phyloP scores from a whole-genome alignment of 305 asterid genomes.

The Fraxinus ornus region DNA sequence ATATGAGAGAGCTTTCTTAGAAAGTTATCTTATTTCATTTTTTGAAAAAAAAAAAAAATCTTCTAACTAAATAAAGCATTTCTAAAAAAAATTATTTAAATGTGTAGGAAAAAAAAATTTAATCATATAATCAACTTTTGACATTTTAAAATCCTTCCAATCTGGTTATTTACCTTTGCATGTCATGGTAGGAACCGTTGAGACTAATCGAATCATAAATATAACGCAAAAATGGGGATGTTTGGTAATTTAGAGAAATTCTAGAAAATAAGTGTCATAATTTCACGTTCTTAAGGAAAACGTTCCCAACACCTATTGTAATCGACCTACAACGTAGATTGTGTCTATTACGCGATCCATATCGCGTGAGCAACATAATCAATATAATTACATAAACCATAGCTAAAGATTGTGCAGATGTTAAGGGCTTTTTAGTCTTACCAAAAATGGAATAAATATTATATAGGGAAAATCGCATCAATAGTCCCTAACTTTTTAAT shows the following conservation, averaged over 20 bases:
- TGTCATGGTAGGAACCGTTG: not conserved
- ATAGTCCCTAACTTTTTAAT: too few relatives aligned
- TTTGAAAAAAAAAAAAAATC: too few relatives aligned
- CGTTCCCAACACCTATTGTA: not conserved
- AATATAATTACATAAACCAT: not conserved
- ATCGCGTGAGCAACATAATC: not conserved
- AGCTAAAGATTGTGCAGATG: not conserved
- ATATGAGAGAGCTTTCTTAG: not conserved
- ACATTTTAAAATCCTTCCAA: not conserved
- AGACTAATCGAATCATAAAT: not conserved
- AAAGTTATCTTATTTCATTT: not conserved
- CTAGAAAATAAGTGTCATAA: not conserved
- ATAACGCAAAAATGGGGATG: constrained; percentile 1
- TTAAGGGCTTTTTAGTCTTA: not conserved
- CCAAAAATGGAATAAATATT: not conserved
- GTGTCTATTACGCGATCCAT: not conserved
- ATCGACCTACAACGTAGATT: not conserved
- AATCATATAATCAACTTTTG: too few relatives aligned
- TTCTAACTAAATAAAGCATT: too few relatives aligned
- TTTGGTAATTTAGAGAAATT: constrained; percentile 23
- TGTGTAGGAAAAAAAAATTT: not conserved
- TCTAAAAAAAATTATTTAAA: too few relatives aligned
- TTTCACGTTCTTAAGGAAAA: not conserved
- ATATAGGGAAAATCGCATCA: not conserved
- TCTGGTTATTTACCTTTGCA: not conserved